phyloP scores from a whole-genome alignment of 1,284 basidiomycete species.

The Leucoagaricus sp. region DNA sequence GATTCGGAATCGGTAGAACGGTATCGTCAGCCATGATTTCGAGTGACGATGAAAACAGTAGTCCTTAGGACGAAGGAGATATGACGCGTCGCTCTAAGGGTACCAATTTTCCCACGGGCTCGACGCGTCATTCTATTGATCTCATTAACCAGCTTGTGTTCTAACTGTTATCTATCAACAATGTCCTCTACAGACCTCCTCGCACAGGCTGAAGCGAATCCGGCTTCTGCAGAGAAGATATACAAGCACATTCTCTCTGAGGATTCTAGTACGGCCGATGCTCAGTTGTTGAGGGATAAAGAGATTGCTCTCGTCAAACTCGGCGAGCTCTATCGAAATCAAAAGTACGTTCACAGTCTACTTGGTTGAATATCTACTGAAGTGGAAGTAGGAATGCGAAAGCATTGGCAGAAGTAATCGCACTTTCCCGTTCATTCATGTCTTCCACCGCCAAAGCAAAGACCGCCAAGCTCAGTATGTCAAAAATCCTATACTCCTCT shows the following conservation, averaged over 20 bases:
- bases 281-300: slow-evolving; percentile 76
- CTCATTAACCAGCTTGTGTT: neutral
- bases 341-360: slow-evolving; percentile 57
- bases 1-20: slow-evolving; percentile 84
- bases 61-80: neutral
- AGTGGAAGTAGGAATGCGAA: slow-evolving; percentile 67
- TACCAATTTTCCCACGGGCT: slow-evolving; percentile 7
- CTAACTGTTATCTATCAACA: neutral
- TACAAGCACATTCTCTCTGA: slow-evolving; percentile 66
- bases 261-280: slow-evolving; percentile 24
- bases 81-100: slow-evolving; percentile 9
- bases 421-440: slow-evolving; percentile 88
- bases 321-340: slow-evolving; percentile 86
- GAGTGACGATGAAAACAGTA: no score
- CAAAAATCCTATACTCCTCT: neutral
- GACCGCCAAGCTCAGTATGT: slow-evolving; percentile 93
- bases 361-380: neutral
- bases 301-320: slow-evolving; percentile 87
- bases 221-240: slow-evolving; percentile 58
- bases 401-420: slow-evolving; percentile 87
- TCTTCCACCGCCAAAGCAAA: slow-evolving; percentile 97
- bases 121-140: slow-evolving; percentile 10
- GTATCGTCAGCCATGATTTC: slow-evolving; percentile 79
- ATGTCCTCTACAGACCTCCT: slow-evolving; percentile 33
- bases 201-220: slow-evolving; percentile 52